Percentiles rank a stretch among this genome's conserved stretches.
phyloP scores from a whole-genome alignment of 2,329 filamentous ascomycete species.

The Emmonsiellopsis sp. region DNA sequence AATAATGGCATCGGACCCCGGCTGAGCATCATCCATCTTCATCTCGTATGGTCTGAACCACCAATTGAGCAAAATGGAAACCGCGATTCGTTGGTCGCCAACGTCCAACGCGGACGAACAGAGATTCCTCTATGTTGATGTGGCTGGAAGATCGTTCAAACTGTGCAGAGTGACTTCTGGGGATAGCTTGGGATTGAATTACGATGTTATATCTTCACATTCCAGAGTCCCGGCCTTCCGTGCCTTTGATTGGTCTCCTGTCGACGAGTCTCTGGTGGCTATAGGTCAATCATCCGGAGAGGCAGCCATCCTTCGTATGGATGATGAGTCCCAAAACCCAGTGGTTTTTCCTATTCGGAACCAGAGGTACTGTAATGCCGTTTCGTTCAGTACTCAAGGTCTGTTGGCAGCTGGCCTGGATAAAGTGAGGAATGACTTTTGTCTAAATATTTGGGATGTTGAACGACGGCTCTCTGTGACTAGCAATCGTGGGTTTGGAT shows the following conservation, averaged over 20 bases:
- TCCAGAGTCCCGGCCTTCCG: conserved; percentile 52
- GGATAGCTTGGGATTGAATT: conserved; percentile 33
- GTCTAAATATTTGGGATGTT: conserved; percentile 57
- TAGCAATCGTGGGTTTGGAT: conserved; percentile 22
- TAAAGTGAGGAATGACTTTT: conserved; percentile 55
- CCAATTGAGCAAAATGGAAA: conserved; percentile 39
- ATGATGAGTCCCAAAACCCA: conserved; percentile 39
- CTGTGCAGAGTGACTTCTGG: conserved; percentile 44
- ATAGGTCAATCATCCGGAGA: conserved; percentile 55
- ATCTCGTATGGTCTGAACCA: background rate
- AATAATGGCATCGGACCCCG: conserved; percentile 1
- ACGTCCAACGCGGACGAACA: conserved; percentile 45
- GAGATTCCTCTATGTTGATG: conserved; percentile 54
- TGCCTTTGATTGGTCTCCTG: conserved; percentile 58
- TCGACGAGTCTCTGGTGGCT: conserved; percentile 49
- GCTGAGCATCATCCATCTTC: background rate
- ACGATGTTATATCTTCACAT: conserved; percentile 45
- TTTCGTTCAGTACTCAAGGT: conserved; percentile 49
- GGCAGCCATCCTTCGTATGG: conserved; percentile 49
- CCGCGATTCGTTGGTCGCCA: conserved; percentile 56
- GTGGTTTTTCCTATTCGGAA: conserved; percentile 51
- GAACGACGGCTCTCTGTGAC: conserved; percentile 36
- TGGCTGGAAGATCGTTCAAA: conserved; percentile 49
- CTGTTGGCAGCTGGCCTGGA: conserved; percentile 54
- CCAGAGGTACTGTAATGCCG: conserved; percentile 56